Conservation (phyloP, 2,329 filamentous ascomycete species). For the Aspergillus flavus region DNA sequence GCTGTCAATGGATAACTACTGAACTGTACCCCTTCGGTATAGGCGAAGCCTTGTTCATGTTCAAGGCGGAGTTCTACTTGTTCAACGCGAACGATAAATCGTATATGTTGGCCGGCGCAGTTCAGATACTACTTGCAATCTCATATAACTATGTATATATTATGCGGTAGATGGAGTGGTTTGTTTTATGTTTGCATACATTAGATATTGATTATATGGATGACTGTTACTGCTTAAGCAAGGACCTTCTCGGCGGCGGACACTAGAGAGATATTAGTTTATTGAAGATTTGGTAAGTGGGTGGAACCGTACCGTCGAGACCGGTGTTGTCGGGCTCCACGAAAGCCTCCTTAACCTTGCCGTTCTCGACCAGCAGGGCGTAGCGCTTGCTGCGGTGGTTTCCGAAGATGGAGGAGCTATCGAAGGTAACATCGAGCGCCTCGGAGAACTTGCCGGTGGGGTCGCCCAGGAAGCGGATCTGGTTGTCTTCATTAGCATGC, state of each 20-base stretch:
- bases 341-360: conserved; percentile 78
- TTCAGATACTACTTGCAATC: too few relatives aligned
- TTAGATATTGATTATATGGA: conserved; percentile 5
- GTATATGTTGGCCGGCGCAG: too few relatives aligned
- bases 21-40: too few relatives aligned
- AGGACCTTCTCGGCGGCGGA: conserved; percentile 55
- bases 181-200: not conserved
- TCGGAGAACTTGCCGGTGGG: conserved; percentile 78
- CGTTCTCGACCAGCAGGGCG: conserved; percentile 78
- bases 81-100: too few relatives aligned
- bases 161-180: not conserved
- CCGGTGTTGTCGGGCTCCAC: conserved; percentile 90
- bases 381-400: conserved; percentile 84
- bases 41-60: too few relatives aligned
- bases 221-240: conserved; percentile 30
- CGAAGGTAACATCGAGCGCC: conserved; percentile 80
- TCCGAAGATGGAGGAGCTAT: conserved; percentile 78
- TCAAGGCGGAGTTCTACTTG: too few relatives aligned
- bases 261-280: conserved; percentile 36
- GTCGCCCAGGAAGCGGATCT: conserved; percentile 90
- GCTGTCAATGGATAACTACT: too few relatives aligned
- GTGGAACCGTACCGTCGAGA: conserved; percentile 63
- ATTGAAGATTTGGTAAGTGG: conserved; percentile 12
- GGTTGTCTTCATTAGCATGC: not conserved
- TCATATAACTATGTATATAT: not conserved